Evolutionary conservation across 441 rosid genomes (phyloP).

Genomic region (Hura crepitans): DNA sequence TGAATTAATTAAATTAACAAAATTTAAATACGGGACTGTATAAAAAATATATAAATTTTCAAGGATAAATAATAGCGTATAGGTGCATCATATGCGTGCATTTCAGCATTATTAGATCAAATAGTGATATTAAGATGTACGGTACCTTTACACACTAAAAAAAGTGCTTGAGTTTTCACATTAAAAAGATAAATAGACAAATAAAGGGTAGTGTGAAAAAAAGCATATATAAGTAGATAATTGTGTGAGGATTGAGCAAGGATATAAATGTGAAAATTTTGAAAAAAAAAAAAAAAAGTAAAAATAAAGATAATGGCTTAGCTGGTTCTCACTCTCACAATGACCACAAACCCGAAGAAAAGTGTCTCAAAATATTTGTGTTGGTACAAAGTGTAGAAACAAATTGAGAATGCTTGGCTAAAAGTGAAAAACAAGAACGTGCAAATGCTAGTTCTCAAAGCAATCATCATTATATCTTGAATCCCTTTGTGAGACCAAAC

Average conservation of each 20-base stretch:
- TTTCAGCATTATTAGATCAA: no score
- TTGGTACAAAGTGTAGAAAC: not conserved
- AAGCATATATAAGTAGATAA: not conserved
- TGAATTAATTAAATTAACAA: no score
- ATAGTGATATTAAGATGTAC: no score
- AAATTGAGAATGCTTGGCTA: not conserved
- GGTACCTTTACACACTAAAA: no score
- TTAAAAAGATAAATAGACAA: not conserved
- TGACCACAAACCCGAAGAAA: not conserved
- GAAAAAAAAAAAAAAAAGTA: no score
- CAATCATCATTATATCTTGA: slow-evolving; percentile 14
- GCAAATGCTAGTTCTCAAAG: slow-evolving; percentile 4
- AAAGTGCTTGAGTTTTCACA: no score
- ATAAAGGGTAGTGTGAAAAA: no score
- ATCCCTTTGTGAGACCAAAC: slow-evolving; percentile 14
- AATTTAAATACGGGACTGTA: no score
- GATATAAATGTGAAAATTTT: not conserved
- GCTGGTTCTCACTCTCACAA: not conserved
- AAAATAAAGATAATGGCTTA: not conserved
- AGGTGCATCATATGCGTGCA: no score
- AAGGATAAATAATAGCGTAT: no score
- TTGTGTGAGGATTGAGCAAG: slow-evolving; percentile 2
- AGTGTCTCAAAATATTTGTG: not conserved
- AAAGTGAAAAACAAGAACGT: not conserved
- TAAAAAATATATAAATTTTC: no score